These are phyloP conservation scores for Wallacemonas collosoma DNA, from an alignment of 208 protist species.

Conservation along the genomic window DNA sequence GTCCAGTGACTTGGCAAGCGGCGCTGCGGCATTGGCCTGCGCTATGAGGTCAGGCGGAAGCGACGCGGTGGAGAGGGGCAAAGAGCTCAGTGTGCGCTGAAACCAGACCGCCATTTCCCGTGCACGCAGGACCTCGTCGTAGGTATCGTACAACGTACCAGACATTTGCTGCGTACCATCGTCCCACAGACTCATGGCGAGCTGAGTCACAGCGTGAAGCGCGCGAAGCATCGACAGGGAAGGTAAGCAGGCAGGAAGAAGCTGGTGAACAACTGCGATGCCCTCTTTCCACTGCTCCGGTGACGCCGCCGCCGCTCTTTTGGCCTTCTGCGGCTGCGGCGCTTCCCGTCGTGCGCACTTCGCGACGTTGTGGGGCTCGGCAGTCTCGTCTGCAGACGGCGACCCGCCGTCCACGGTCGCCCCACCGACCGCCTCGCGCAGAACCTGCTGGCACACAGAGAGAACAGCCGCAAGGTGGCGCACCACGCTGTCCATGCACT, in stretches of 20 bases:
- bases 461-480: constrained; percentile 70
- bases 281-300: constrained; percentile 13
- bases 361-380: background rate
- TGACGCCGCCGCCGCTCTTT: background rate
- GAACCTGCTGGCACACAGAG: background rate
- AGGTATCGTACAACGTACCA: constrained; percentile 83
- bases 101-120: constrained; percentile 28
- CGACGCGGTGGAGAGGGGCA: background rate
- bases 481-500: constrained; percentile 84
- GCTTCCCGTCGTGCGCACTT: background rate
- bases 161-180: constrained; percentile 87
- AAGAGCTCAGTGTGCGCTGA: background rate
- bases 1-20: constrained; percentile 21
- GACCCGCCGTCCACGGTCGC: background rate
- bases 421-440: background rate
- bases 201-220: constrained; percentile 56
- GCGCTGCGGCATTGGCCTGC: background rate
- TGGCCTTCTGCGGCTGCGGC: constrained; percentile 15
- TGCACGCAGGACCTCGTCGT: constrained; percentile 51
- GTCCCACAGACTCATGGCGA: constrained; percentile 90
- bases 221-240: constrained; percentile 40
- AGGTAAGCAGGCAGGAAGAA: constrained; percentile 31
- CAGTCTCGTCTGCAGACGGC: background rate
- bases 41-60: background rate
- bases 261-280: background rate